These are phyloP conservation scores for Clathrospora elynae DNA, from an alignment of 2,329 filamentous ascomycete genomes.

Conservation along the genomic window DNA sequence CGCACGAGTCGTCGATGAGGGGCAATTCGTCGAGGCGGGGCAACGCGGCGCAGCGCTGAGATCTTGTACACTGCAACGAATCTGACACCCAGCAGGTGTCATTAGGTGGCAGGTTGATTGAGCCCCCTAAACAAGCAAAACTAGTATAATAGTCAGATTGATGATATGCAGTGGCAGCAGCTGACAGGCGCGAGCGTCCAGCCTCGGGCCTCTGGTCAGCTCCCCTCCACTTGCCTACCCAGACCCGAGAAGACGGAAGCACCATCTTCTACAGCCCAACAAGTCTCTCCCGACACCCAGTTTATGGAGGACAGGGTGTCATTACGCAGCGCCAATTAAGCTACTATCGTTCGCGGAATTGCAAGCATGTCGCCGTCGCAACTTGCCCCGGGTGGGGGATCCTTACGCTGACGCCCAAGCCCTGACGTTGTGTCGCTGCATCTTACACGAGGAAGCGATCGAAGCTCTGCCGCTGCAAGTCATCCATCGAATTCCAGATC, in stretches of 20 bases:
- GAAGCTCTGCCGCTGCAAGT: constrained; percentile 9
- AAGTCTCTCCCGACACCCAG: too few relatives aligned
- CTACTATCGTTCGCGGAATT: constrained; percentile 2
- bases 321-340: neutral
- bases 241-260: constrained; percentile 1
- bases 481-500: too few relatives aligned
- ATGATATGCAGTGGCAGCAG: constrained; percentile 9
- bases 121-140: constrained; percentile 12
- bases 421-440: neutral
- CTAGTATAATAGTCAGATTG: constrained; percentile 2
- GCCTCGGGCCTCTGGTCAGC: constrained; percentile 13
- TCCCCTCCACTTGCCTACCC: constrained; percentile 6
- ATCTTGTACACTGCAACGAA: constrained; percentile 7
- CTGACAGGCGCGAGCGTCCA: constrained; percentile 17
- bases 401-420: constrained; percentile 1
- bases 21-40: constrained; percentile 21
- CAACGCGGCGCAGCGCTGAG: constrained; percentile 10
- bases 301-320: too few relatives aligned
- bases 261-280: constrained; percentile 1
- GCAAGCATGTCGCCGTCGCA: constrained; percentile 1
- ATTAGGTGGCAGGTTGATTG: constrained; percentile 8
- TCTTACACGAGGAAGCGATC: constrained; percentile 7
- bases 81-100: constrained; percentile 10
- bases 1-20: constrained; percentile 14
- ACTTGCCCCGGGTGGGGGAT: neutral